phyloP scores from a whole-genome alignment of 805 yeast genomes.

The Crinitomyces ghanaensis region DNA sequence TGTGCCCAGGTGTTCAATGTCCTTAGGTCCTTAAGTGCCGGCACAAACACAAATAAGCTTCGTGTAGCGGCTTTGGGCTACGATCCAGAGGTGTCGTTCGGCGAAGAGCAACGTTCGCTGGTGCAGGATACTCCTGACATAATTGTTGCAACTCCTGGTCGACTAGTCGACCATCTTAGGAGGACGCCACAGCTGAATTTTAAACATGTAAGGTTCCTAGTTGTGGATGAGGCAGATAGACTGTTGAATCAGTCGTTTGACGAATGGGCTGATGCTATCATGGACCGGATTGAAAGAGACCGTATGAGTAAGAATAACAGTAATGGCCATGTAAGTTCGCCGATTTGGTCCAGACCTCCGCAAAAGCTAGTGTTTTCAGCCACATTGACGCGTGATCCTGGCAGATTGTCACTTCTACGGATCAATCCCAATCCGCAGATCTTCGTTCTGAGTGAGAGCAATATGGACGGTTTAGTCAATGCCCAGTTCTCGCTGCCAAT shows the following conservation, averaged over 20 bases:
- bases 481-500: conserved; percentile 7
- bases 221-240: conserved; percentile 89
- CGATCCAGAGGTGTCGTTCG: conserved; percentile 41
- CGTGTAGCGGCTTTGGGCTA: conserved; percentile 46
- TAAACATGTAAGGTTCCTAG: conserved; percentile 46
- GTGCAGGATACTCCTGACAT: conserved; percentile 24
- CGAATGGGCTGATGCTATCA: conserved; percentile 64
- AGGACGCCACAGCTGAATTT: conserved; percentile 27
- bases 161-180: conserved; percentile 52
- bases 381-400: conserved; percentile 87
- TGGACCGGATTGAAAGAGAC: conserved; percentile 14
- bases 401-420: conserved; percentile 62
- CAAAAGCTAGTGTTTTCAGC: conserved; percentile 80
- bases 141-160: conserved; percentile 62
- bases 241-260: conserved; percentile 91
- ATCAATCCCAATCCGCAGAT: conserved; percentile 58
- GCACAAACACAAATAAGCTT: conserved; percentile 58
- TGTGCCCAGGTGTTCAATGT: conserved; percentile 70
- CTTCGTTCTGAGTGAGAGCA: conserved; percentile 54
- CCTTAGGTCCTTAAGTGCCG: conserved; percentile 46
- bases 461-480: too few species aligned
- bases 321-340: too few species aligned
- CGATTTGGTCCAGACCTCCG: conserved; percentile 28
- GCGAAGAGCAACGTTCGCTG: conserved; percentile 51
- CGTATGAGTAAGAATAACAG: conserved; percentile 4